Base-by-base conservation (phyloP, 805 yeast species). In the Jamesozyma jinghongensis region DNA sequence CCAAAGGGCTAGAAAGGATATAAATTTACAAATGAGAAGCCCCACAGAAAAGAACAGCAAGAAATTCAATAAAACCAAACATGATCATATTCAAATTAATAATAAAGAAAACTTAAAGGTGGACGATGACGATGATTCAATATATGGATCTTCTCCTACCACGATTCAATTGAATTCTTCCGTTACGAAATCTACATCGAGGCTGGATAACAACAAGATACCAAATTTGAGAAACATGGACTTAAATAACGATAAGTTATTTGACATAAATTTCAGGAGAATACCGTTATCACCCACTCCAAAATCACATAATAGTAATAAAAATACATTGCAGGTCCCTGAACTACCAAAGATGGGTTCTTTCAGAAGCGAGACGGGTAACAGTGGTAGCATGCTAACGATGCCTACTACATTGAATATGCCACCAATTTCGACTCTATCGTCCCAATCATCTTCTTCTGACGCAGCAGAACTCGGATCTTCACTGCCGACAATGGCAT, bases 341-440 rank as follows among this genome's bases (percentile, higher is more conserved):
- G 64, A 59, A 37, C 45, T 61, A 34, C 65, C 65, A 11, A 61
- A 59, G 36, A 61, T 61, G 65, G 65, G 65, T 3, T 59, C 64
- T 3, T 61, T 61, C 43, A 54, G 44, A 30, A 57, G 59, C 36
- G 59, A 54, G 8, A 22, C 29, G 3, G 26, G 13, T n/a, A 19
- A 26, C 10, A 22, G 17, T n/a, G 12, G 8, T 6, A 17, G 12
- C 14, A 29, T 11, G n/a, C 3, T 18, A 32, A 32, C 26, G n/a
- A 3, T 18, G 7, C 32, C 38, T 17, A 8, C 26, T 13, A 5
- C 36, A 7, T 28, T 26, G 10, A 32, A 11, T 17, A 22, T 16
- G 14, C 30, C 35, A 22, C 11, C 31, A 11, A 31, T 14, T 16
- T 28, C 41, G 10, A 19, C 41, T 16, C 13, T 13, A 16, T 14